phyloP scores from a whole-genome alignment of 2,329 filamentous ascomycete genomes.

The Magnaporthiopsis incrustans region DNA sequence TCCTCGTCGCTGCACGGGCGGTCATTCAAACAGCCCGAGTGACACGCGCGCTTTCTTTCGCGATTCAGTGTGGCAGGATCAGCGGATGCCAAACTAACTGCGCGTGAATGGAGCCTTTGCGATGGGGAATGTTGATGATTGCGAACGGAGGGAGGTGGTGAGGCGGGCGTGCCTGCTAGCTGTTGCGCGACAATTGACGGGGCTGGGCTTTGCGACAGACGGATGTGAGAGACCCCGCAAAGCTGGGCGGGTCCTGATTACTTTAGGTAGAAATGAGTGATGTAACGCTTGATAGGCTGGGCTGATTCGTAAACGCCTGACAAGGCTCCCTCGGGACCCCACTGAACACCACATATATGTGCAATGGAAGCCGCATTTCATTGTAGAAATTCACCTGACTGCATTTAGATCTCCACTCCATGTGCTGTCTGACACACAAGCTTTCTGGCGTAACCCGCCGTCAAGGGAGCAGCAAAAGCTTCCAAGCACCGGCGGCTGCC shows the following conservation, averaged over 20 bases:
- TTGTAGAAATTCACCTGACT: no score
- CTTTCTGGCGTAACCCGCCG: no score
- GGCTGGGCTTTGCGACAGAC: neutral
- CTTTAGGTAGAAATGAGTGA: neutral
- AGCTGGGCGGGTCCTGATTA: neutral
- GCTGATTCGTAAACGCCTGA: neutral
- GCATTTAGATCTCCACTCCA: no score
- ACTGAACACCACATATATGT: neutral
- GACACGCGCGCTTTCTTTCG: neutral
- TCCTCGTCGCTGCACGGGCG: no score
- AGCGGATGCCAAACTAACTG: neutral
- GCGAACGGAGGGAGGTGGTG: neutral
- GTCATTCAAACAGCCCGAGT: neutral
- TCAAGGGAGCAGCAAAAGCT: no score
- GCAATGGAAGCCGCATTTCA: no score
- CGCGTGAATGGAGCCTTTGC: neutral
- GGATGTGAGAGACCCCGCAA: neutral
- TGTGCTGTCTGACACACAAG: no score
- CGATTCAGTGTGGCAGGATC: neutral
- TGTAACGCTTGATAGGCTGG: neutral
- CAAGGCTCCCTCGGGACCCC: neutral
- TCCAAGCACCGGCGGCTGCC: neutral
- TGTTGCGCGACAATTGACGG: no score
- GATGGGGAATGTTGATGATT: neutral
- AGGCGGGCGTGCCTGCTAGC: no score